phyloP scores from a whole-genome alignment of 2,329 filamentous ascomycete species.

The Penicillium sumatraense region DNA sequence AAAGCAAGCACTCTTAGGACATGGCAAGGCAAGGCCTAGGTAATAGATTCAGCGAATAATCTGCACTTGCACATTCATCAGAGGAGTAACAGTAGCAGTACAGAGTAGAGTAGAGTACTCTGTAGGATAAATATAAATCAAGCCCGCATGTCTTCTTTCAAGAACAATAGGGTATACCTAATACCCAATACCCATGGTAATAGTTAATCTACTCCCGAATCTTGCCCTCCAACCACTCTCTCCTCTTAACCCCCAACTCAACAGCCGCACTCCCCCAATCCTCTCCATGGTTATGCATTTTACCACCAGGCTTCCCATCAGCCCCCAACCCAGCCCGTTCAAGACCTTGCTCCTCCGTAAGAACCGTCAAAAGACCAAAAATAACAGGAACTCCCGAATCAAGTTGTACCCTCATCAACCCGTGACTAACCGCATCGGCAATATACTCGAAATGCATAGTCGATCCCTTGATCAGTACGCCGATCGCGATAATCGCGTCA shows the following conservation, averaged over 20 bases:
- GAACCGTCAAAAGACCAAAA: slow-evolving; percentile 87
- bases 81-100: too few relatives aligned
- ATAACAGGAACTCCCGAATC: slow-evolving; percentile 88
- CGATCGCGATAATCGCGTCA: slow-evolving; percentile 92
- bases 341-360: slow-evolving; percentile 85
- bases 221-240: slow-evolving; percentile 76
- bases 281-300: slow-evolving; percentile 86
- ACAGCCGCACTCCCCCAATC: slow-evolving; percentile 96
- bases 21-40: too few relatives aligned
- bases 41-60: too few relatives aligned
- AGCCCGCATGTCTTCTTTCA: too few relatives aligned
- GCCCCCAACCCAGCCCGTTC: slow-evolving; percentile 81
- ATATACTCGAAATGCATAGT: slow-evolving; percentile 99
- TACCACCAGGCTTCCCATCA: too few relatives aligned
- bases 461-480: slow-evolving; percentile 96
- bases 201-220: slow-evolving; percentile 41
- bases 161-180: too few relatives aligned
- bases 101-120: too few relatives aligned
- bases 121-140: too few relatives aligned
- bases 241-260: slow-evolving; percentile 88
- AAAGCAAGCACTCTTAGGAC: slow-evolving; percentile 42
- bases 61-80: too few relatives aligned
- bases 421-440: slow-evolving; percentile 84
- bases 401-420: slow-evolving; percentile 91
- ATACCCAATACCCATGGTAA: too few relatives aligned